Evolutionary conservation across 306 rosid genomes (phyloP).

Genomic region (Carpinus viminea): DNA sequence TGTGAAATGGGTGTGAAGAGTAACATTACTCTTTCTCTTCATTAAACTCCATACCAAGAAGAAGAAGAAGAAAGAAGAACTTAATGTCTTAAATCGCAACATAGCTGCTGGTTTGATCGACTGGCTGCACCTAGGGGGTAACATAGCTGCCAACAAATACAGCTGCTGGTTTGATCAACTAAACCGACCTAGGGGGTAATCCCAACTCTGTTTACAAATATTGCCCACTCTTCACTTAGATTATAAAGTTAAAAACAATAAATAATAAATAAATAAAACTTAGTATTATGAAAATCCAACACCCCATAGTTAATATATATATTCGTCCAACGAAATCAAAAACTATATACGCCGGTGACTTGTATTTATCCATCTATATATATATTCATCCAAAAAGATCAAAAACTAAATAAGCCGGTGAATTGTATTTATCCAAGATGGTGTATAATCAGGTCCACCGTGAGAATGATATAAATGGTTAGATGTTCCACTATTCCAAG

Average conservation of each 20-base stretch:
- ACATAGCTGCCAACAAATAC: background rate
- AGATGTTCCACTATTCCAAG: background rate
- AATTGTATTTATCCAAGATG: background rate
- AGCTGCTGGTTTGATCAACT: background rate
- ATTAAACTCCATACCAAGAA: no score
- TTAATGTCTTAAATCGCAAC: no score
- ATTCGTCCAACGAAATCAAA: background rate
- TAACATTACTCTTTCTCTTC: no score
- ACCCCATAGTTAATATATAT: background rate
- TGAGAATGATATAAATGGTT: background rate
- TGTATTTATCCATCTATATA: background rate
- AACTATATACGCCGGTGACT: background rate
- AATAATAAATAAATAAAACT: background rate
- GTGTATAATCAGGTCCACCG: background rate
- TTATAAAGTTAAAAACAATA: background rate
- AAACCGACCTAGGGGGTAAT: background rate
- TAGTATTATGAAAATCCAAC: background rate
- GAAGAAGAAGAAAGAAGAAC: background rate
- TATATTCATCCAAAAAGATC: background rate
- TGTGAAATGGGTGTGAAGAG: no score
- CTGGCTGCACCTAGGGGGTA: background rate
- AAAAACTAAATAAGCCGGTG: background rate
- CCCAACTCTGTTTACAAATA: background rate
- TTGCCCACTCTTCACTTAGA: background rate
- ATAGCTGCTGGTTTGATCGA: background rate